Evolutionary conservation across 2,329 filamentous ascomycete genomes (phyloP).

Genomic region (Graphiopsis chlorocephala): DNA sequence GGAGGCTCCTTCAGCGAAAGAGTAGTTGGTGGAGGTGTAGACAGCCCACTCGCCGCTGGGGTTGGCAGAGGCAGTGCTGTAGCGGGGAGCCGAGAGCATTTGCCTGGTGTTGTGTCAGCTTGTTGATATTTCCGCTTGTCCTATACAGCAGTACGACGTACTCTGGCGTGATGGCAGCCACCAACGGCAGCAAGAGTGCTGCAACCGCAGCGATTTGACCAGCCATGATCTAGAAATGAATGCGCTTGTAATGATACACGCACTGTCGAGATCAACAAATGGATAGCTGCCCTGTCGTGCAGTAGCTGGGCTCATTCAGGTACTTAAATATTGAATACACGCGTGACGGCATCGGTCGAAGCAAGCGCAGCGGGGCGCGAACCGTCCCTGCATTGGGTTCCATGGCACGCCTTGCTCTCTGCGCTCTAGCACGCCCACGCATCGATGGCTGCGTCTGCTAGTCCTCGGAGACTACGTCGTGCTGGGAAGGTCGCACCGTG

Average conservation of each 20-base stretch:
- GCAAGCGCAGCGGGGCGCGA: neutral
- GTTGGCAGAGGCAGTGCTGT: slow-evolving; percentile 24
- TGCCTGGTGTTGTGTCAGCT: slow-evolving; percentile 20
- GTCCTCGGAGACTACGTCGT: slow-evolving; percentile 3
- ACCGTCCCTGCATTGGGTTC: neutral
- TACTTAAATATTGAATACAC: neutral
- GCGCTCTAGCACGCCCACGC: neutral
- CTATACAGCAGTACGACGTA: neutral
- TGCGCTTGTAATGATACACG: neutral
- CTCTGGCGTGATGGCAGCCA: slow-evolving; percentile 12
- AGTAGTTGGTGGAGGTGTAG: slow-evolving; percentile 25
- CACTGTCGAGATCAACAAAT: neutral
- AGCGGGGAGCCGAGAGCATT: slow-evolving; percentile 29
- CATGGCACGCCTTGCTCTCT: neutral
- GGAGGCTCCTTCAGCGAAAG: slow-evolving; percentile 24
- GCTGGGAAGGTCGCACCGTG: slow-evolving; percentile 10
- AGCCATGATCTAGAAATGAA: neutral
- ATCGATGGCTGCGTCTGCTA: neutral
- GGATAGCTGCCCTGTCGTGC: neutral
- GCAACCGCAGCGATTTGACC: slow-evolving; percentile 13
- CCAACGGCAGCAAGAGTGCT: slow-evolving; percentile 12
- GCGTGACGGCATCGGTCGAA: slow-evolving; percentile 2
- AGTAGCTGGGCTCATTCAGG: neutral
- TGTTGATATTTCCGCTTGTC: too few species aligned
- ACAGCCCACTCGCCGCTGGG: slow-evolving; percentile 34